Percentiles rank a stretch among this genome's conserved stretches.
Conservation (phyloP, 768 basidiomycete genomes). For the Lanmaoa rubissima region DNA sequence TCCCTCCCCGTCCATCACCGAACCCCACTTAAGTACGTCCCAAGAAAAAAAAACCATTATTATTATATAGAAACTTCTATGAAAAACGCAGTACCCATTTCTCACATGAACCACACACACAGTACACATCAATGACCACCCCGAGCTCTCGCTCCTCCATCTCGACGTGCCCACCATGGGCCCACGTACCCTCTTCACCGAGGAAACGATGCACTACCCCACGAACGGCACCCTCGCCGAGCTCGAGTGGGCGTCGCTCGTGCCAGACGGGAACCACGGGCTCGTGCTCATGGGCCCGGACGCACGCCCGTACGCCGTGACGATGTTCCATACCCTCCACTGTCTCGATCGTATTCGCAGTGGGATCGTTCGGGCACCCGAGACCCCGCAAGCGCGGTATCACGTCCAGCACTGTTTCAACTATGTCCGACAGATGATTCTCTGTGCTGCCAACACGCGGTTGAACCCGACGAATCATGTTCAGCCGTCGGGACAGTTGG, state of each 20-base stretch:
- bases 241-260: constrained; percentile 25
- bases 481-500: constrained; percentile 5
- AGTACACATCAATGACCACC: constrained; percentile 15
- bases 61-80: too few relatives aligned
- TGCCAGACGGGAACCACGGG: constrained; percentile 19
- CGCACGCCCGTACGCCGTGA: constrained; percentile 32
- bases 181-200: constrained; percentile 15
- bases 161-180: constrained; percentile 9
- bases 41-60: not conserved
- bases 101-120: too few relatives aligned
- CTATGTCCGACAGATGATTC: constrained; percentile 38
- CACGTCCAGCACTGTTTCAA: constrained; percentile 38
- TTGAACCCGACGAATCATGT: constrained; percentile 27
- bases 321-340: constrained; percentile 41
- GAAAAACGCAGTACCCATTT: not conserved
- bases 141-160: constrained; percentile 14
- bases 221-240: constrained; percentile 23
- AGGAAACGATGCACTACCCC: constrained; percentile 27
- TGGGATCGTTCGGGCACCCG: constrained; percentile 8
- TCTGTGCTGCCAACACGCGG: constrained; percentile 35
- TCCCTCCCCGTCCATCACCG: not conserved
- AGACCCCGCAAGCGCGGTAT: not conserved
- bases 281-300: constrained; percentile 16
- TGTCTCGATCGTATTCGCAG: constrained; percentile 40
- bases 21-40: constrained; percentile 17